Conservation (phyloP, 2,329 filamentous ascomycete species). For the Ambrosiella xylebori region DNA sequence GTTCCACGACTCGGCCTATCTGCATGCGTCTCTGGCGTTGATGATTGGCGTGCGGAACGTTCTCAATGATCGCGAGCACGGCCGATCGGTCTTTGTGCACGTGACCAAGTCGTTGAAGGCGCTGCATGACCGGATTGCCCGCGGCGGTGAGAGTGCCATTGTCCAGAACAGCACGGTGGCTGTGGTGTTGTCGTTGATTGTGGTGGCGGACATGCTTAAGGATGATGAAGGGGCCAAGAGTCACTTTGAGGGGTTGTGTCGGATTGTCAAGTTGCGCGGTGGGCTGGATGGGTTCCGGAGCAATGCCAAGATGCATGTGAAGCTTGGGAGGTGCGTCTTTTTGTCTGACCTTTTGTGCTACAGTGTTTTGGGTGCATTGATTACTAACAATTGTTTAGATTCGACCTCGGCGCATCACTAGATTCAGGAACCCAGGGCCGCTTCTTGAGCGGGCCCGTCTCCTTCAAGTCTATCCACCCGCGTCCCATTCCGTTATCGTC, state of each 20-base stretch:
- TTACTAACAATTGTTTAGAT: not conserved
- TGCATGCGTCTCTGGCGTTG: slow-evolving; percentile 11
- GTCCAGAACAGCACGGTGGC: slow-evolving; percentile 9
- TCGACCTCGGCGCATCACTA: slow-evolving; percentile 9
- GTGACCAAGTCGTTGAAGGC: slow-evolving; percentile 10
- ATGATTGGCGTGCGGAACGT: slow-evolving; percentile 12
- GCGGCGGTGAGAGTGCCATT: not conserved
- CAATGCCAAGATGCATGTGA: slow-evolving; percentile 13
- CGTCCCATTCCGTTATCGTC: slow-evolving; percentile 5
- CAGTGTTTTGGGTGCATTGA: too few relatives aligned
- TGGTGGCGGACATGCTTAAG: slow-evolving; percentile 11
- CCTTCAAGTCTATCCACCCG: slow-evolving; percentile 8
- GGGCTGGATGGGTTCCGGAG: slow-evolving; percentile 10
- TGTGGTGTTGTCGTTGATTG: slow-evolving; percentile 10
- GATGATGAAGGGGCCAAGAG: slow-evolving; percentile 10
- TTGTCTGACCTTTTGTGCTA: not conserved
- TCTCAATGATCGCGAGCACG: slow-evolving; percentile 9
- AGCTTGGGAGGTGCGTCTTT: slow-evolving; percentile 8
- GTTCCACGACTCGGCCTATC: slow-evolving; percentile 9
- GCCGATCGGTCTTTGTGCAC: slow-evolving; percentile 4
- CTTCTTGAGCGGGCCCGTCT: slow-evolving; percentile 6
- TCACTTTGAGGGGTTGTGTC: slow-evolving; percentile 10
- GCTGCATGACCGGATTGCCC: slow-evolving; percentile 8
- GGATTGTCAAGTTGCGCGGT: slow-evolving; percentile 11
- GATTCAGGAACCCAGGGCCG: slow-evolving; percentile 9